These are phyloP conservation scores for Geum urbanum DNA, from an alignment of 306 rosid genomes.

Conservation along the genomic window DNA sequence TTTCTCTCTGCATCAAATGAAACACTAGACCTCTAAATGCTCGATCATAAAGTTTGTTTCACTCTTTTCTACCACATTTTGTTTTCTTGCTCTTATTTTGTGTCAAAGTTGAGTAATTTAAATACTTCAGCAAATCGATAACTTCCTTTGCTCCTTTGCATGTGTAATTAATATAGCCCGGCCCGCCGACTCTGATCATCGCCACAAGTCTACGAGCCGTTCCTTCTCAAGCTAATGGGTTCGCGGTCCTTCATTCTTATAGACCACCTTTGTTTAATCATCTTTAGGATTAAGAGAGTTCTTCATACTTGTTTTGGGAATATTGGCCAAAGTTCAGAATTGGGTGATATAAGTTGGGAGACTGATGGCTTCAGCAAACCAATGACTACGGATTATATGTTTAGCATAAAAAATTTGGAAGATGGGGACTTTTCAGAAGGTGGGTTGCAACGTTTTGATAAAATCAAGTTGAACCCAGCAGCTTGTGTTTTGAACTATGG, in stretches of 20 bases:
- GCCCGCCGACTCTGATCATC: neutral
- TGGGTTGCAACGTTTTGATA: conserved; percentile 17
- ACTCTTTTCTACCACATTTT: neutral
- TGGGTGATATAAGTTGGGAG: conserved; percentile 16
- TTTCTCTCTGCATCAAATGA: no score
- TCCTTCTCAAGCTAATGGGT: neutral
- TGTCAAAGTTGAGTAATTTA: neutral
- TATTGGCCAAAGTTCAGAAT: conserved; percentile 6
- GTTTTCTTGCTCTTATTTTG: no score
- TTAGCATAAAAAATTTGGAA: conserved; percentile 16
- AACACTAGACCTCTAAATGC: no score
- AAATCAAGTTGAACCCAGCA: conserved; percentile 16
- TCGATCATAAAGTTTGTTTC: neutral
- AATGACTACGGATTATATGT: conserved; percentile 19
- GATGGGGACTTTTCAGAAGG: conserved; percentile 12
- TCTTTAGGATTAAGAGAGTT: neutral
- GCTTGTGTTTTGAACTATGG: conserved; percentile 28
- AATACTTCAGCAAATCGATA: no score
- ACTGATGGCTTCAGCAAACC: conserved; percentile 10
- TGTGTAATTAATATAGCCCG: neutral
- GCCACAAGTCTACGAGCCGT: neutral
- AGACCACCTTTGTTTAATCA: no score
- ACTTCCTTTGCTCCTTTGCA: neutral
- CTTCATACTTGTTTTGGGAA: neutral
- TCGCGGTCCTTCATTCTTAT: neutral